Evolutionary conservation across 331 rosid genomes (phyloP), one percentile per base, ranked within the genome.

Genomic region (Pyrus hybrid): DNA sequence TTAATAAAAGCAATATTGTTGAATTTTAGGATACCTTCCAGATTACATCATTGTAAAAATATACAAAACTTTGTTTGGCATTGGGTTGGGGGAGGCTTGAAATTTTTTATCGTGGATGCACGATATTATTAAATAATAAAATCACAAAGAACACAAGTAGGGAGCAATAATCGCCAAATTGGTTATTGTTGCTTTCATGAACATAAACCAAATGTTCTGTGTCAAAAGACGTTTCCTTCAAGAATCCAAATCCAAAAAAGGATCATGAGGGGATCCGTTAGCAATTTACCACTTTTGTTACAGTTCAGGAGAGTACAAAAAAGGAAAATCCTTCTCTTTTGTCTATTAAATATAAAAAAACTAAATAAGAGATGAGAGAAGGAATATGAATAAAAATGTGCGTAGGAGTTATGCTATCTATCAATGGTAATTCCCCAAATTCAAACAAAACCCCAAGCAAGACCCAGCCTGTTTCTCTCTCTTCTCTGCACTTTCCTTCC

Each of bases 11-110:
- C 32, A 77, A 41, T 70, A 23, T 64, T 62, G 47, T 33, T 57
- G 64, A 74, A 7, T 61, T n/a, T 23, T 41, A 14, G 17, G 18
- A 70, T 87, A 92, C 96, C 96, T 88, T 61, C 49, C 70, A 77
- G 81, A 43, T 51, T 71, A 75, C 30, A 71, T 49, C n/a, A 26
- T 26, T 57, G 67, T 47, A 17, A 61, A 25, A 68, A 8, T 60
- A 23, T n/a, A 25, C 67, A 64, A 78, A 74, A 54, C 66, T 67
- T 73, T 76, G 35, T 49, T 30, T 54, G 8, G 37, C 28, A 57
- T 67, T 37, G 25, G 33, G 30, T 5, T 7, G 41, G 54, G 41
- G 35, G 29, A 58, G 30, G 53, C 6, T 8, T 8, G 53, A 58
- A 53, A 72, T 13, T 2, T 4, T 5, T 49, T 7, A 45, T 47